Base-by-base conservation (phyloP, 352 stramenopile genomes). In the Thalassiosira livingstoniorum region DNA sequence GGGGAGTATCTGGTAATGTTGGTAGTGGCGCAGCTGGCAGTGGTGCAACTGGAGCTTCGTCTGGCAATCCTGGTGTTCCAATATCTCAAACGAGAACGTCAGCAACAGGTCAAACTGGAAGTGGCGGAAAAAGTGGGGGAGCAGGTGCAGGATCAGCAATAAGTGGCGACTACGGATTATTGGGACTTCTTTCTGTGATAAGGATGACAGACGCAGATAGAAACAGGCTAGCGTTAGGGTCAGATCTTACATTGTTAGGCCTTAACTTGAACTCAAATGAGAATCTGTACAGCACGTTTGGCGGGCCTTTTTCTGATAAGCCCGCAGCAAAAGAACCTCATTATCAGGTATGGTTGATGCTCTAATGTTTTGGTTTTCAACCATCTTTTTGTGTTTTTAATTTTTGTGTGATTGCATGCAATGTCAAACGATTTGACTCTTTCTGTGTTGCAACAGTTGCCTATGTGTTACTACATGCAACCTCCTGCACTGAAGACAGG, bases 401-500 rank as follows among this genome's bases (percentile, higher is more conserved):
- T 29, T 37, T 39, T 64, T 55, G 37, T 2, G n/a, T 35, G 2
- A 42, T 1, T 62, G 13, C 15, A 35, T 47, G 15, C 39, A 18
- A 18, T 47, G 7, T 47, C 7, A 29, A 27, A 25, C 21, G 47
- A 29, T 25, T 58, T 58, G 47, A 27, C 21, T 58, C 27, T 27
- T 23, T 58, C 18, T 51, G 42, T 51, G 10, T 10, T 51, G 42
- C 27, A 3, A n/a, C 47, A 93, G 89, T 83, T 93, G 65, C 95
- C 95, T 13, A 86, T 85, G 78, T 97, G 95, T 83, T 97, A 97
- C 80, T 96, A 96, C 78, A 95, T 96, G 90, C 96, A 98, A 91
- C 96, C 97, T 58, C 96, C 97, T n/a, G 95, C 97, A 63, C 93
- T 99, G 62, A 99, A 99, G 92, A 98, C 96, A 60, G 97, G 96